Evolutionary conservation across 228 moss, liverwort and hornwort genomes (phyloP).

Genomic region (Sphagnum fallax): DNA sequence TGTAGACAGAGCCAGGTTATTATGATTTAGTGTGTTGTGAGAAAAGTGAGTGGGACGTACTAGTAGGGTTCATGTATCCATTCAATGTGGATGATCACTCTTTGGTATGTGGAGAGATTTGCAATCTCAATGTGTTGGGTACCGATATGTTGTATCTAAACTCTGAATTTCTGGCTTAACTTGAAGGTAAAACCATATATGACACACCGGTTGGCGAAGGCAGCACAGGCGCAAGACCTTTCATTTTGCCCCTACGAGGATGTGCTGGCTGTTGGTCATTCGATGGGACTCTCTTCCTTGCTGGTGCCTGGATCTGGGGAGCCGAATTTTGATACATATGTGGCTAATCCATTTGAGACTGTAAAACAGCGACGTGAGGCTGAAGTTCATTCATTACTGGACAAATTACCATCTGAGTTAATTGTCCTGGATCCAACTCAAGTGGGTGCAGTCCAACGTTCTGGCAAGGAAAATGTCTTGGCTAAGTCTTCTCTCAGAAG

Average conservation of each 20-base stretch:
- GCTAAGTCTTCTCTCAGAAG: slow-evolving; percentile 21
- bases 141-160: too few relatives aligned
- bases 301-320: slow-evolving; percentile 90
- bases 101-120: too few relatives aligned
- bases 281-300: slow-evolving; percentile 63
- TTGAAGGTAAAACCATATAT: slow-evolving; percentile 71
- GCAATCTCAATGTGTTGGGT: too few relatives aligned
- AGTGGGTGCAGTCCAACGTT: slow-evolving; percentile 56
- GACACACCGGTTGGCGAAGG: slow-evolving; percentile 72
- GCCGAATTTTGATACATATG: slow-evolving; percentile 84
- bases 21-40: too few relatives aligned
- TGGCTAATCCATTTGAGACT: slow-evolving; percentile 85
- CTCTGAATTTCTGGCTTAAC: too few relatives aligned
- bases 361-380: slow-evolving; percentile 84
- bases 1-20: too few relatives aligned
- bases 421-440: slow-evolving; percentile 79
- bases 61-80: too few relatives aligned
- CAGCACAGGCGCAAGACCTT: slow-evolving; percentile 72
- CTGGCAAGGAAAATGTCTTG: slow-evolving; percentile 51
- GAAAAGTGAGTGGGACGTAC: too few relatives aligned
- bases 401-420: slow-evolving; percentile 86
- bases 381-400: slow-evolving; percentile 75
- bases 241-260: slow-evolving; percentile 96
- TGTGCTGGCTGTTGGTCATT: slow-evolving; percentile 80
- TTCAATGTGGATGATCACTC: too few relatives aligned